phyloP scores from a whole-genome alignment of 257 asterid genomes.

The Anisodus acutangulus region DNA sequence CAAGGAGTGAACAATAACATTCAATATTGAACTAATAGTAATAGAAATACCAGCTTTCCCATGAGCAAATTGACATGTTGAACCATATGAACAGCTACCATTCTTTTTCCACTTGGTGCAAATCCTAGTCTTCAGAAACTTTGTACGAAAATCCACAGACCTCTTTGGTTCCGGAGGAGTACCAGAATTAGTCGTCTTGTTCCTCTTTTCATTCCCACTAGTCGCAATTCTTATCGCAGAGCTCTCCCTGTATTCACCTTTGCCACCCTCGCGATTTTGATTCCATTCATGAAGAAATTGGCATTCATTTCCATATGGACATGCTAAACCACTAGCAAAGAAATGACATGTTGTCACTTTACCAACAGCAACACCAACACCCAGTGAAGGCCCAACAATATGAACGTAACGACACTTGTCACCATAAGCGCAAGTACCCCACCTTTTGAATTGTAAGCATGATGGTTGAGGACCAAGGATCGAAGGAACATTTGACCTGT shows the following conservation, averaged over 20 bases:
- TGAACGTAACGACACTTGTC: constrained; percentile 49
- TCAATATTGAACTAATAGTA: not conserved
- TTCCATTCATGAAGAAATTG: constrained; percentile 36
- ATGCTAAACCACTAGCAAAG: constrained; percentile 33
- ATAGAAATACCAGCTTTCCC: constrained; percentile 49
- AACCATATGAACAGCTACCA: constrained; percentile 49
- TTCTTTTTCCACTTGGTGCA: constrained; percentile 45
- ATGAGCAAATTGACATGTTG: constrained; percentile 57
- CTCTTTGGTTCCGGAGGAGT: not conserved
- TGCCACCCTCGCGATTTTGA: not conserved
- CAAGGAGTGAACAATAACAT: not conserved
- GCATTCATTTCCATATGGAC: constrained; percentile 54
- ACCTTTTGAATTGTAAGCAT: constrained; percentile 44
- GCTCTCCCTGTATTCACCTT: constrained; percentile 25
- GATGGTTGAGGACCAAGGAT: constrained; percentile 31
- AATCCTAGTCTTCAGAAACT: constrained; percentile 43
- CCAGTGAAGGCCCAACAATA: not conserved
- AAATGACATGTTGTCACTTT: constrained; percentile 33
- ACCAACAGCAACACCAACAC: not conserved
- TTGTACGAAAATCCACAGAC: not conserved
- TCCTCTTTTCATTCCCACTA: constrained; percentile 23
- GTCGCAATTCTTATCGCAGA: constrained; percentile 30
- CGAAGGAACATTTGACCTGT: constrained; percentile 27
- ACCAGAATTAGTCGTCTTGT: constrained; percentile 9
- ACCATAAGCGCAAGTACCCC: constrained; percentile 52